Evolutionary conservation across 805 yeast genomes (phyloP).

Genomic region (Lipomyces lipofer): DNA sequence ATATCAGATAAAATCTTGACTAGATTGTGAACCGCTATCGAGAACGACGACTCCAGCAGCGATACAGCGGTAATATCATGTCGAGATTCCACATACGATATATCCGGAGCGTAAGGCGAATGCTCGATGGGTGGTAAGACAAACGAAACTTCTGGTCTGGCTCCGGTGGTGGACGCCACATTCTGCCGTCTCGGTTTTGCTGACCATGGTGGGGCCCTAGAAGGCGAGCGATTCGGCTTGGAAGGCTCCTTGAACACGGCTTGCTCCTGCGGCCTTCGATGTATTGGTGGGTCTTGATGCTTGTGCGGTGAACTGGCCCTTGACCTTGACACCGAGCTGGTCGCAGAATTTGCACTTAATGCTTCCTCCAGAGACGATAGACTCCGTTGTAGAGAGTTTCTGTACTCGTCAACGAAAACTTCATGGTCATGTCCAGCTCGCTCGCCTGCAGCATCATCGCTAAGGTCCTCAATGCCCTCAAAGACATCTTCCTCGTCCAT

Average conservation of each 20-base stretch:
- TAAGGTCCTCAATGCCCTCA: conserved; percentile 34
- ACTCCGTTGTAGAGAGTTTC: conserved; percentile 15
- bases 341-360: conserved; percentile 9
- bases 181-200: background rate
- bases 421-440: conserved; percentile 7
- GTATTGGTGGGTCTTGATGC: conserved; percentile 10
- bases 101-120: conserved; percentile 26
- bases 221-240: background rate
- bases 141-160: conserved; percentile 24
- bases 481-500: conserved; percentile 33
- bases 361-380: conserved; percentile 22
- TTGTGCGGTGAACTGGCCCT: conserved; percentile 15
- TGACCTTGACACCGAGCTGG: background rate
- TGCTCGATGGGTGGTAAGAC: conserved; percentile 10
- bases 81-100: conserved; percentile 28
- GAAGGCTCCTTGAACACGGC: background rate
- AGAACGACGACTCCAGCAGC: conserved; percentile 45
- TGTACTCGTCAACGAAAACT: conserved; percentile 14
- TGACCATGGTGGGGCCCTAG: too few species aligned
- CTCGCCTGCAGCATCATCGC: conserved; percentile 10
- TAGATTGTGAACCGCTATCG: conserved; percentile 45
- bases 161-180: background rate
- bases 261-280: too few species aligned
- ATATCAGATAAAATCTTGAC: conserved; percentile 48
- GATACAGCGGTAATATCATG: conserved; percentile 44